phyloP scores from a whole-genome alignment of 768 basidiomycete genomes.

The Psilocybe subaeruginosa region DNA sequence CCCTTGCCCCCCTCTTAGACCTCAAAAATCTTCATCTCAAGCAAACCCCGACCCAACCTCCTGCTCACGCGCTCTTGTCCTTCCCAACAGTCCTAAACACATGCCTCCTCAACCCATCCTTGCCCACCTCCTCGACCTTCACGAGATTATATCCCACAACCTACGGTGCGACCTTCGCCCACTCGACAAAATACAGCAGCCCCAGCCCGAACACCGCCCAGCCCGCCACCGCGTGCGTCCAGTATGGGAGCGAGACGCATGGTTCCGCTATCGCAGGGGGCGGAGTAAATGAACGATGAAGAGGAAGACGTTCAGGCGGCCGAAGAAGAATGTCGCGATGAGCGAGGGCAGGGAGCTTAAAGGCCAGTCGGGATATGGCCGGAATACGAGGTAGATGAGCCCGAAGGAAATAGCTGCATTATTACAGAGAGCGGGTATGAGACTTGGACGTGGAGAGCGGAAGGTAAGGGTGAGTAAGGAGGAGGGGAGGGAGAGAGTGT shows the following conservation, averaged over 20 bases:
- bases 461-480: background rate
- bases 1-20: too few species aligned
- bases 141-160: conserved; percentile 32
- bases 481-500: background rate
- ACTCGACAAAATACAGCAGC: conserved; percentile 14
- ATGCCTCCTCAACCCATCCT: conserved; percentile 34
- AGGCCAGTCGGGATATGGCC: conserved; percentile 17
- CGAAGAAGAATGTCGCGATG: conserved; percentile 47
- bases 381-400: conserved; percentile 39
- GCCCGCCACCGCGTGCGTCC: conserved; percentile 44
- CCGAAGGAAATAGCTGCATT: conserved; percentile 56
- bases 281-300: conserved; percentile 52
- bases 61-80: background rate
- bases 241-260: conserved; percentile 60
- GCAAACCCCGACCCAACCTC: too few species aligned
- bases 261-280: conserved; percentile 49
- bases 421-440: conserved; percentile 54
- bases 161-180: conserved; percentile 18
- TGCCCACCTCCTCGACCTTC: conserved; percentile 31
- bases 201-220: conserved; percentile 43
- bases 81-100: conserved; percentile 20
- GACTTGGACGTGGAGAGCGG: conserved; percentile 14
- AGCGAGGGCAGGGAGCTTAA: conserved; percentile 13
- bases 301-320: conserved; percentile 62
- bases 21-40: too few species aligned